Evolutionary conservation across 352 stramenopile species (phyloP).

Genomic region (Globisporangium nagaii): DNA sequence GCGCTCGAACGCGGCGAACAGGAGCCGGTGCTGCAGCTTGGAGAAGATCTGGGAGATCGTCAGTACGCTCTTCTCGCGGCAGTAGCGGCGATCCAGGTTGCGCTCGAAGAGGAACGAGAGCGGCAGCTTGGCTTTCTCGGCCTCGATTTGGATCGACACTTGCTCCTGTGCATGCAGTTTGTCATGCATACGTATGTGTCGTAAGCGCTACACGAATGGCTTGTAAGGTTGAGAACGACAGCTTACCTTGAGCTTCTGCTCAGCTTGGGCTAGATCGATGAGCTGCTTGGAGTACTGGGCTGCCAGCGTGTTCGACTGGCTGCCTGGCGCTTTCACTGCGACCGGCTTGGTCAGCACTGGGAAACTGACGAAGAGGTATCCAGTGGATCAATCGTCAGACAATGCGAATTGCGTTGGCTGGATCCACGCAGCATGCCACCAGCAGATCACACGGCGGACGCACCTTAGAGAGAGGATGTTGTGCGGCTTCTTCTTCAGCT

Average conservation of each 20-base stretch:
- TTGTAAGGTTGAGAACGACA: background rate
- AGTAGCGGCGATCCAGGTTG: constrained; percentile 56
- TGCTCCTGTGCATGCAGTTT: constrained; percentile 12
- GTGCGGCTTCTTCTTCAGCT: constrained; percentile 5
- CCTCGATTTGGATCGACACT: constrained; percentile 36
- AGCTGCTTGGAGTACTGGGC: constrained; percentile 12
- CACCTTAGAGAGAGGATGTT: constrained; percentile 30
- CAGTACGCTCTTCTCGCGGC: constrained; percentile 38
- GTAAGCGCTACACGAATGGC: too few species aligned
- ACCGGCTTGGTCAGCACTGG: constrained; percentile 10
- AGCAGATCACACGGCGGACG: background rate
- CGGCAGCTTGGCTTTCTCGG: constrained; percentile 49
- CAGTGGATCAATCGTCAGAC: background rate
- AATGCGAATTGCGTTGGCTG: too few species aligned
- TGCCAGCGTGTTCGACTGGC: background rate
- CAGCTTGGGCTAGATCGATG: constrained; percentile 1
- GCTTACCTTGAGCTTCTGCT: constrained; percentile 17
- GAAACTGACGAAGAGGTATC: constrained; percentile 4
- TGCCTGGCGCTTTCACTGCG: background rate
- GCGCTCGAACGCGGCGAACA: constrained; percentile 36
- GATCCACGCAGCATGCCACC: too few species aligned
- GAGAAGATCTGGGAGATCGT: constrained; percentile 62
- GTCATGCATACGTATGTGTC: background rate
- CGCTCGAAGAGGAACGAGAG: constrained; percentile 74
- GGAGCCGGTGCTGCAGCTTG: constrained; percentile 56